Evolutionary conservation across 139 green algal species (phyloP), one percentile per base, ranked within the genome.

Genomic region (Deuterostichococcus epilithicus): DNA sequence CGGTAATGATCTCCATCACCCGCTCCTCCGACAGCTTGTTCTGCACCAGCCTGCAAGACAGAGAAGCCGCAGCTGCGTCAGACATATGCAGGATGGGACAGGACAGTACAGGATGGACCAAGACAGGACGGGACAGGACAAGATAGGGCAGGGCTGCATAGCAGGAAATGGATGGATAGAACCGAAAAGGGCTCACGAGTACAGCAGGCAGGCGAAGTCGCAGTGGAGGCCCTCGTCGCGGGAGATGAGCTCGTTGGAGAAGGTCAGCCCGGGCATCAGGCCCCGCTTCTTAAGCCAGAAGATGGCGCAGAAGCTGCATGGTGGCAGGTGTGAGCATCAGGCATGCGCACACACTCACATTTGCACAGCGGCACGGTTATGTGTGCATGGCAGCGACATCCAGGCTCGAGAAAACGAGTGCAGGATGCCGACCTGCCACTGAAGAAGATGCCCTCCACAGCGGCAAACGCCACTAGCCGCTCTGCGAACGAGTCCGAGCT

Each of bases 231-330:
- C 96, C 87, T 99, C 96, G 79, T 99, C 96, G 1, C 96, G 86
- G 35, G 83, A 93, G 84, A 99, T 99, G 75, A 99, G 92, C 84
- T 97, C 94, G 81, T 99, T 99, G 79, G 91, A 97, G 84, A 99
- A 99, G 72, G 93, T 97, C 70, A 99, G 92, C 10, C 96, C 96
- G 2, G 92, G 96, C 94, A 99, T 97, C 36, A 99, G 83, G 28
- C 92, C 90, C 28, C 96, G 90, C 94, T 99, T 99, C 91, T 98
- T 98, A 8, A 99, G 83, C 96, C 96, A 99, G 88, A 97, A 99
- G 84, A 99, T 98, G 70, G 94, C 88, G 77, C 96, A 99, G 88
- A 99, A 99, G 80, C 84, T 93, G 81, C 80, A 83, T 10, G 60
- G 13, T 44, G 26, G 45, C 15, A 60, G 45, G 13, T 18, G 18